phyloP scores from a whole-genome alignment of 495 filamentous ascomycete species.

The Penicillium coffeae region DNA sequence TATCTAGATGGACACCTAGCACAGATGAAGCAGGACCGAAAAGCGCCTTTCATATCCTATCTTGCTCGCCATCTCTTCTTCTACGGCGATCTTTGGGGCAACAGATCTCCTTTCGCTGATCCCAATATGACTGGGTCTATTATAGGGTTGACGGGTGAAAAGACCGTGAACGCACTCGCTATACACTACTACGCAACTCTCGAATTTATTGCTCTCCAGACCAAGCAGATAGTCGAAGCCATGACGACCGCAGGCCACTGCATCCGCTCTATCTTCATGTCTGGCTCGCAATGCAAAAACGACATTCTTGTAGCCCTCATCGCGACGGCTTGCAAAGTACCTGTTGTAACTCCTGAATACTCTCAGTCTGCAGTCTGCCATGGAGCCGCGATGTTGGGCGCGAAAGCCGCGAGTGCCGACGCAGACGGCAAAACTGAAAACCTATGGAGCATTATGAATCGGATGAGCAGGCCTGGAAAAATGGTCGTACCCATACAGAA shows the following conservation, averaged over 20 bases:
- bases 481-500: conserved; percentile 69
- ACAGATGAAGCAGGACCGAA: conserved; percentile 60
- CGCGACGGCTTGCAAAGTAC: conserved; percentile 84
- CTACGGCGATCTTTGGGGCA: conserved; percentile 98
- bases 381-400: conserved; percentile 94
- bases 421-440: conserved; percentile 74
- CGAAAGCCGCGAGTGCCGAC: conserved; percentile 82
- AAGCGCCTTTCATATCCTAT: conserved; percentile 75
- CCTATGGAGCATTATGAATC: conserved; percentile 94
- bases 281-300: conserved; percentile 94
- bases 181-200: conserved; percentile 90
- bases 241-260: conserved; percentile 84
- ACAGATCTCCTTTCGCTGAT: conserved; percentile 89
- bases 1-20: conserved; percentile 88
- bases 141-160: conserved; percentile 81
- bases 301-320: conserved; percentile 85
- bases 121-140: conserved; percentile 85
- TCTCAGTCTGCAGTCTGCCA: conserved; percentile 95
- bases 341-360: conserved; percentile 86
- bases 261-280: conserved; percentile 96
- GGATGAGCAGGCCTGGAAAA: conserved; percentile 92
- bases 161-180: conserved; percentile 77
- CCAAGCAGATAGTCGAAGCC: conserved; percentile 86
- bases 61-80: conserved; percentile 93
- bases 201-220: conserved; percentile 97